Conservation (phyloP, 78 protist species). For the Dictyostelium firmibasis region DNA sequence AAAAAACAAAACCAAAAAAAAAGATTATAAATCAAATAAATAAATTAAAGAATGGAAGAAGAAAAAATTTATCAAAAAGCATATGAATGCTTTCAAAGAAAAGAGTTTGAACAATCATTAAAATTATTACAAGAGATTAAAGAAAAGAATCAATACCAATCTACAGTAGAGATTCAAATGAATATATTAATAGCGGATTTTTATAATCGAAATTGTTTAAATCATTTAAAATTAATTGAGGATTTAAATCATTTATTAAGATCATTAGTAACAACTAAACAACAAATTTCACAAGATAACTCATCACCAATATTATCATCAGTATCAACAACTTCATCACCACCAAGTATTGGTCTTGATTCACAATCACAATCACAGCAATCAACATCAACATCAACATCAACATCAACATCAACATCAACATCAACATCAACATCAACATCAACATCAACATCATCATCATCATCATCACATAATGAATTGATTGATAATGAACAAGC, state of each 20-base stretch:
- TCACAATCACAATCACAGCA: neutral
- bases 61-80: conserved; percentile 4
- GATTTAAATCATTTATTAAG: conserved; percentile 5
- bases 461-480: neutral
- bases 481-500: conserved; percentile 56
- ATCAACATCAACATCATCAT: neutral
- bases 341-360: neutral
- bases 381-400: neutral
- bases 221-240: conserved; percentile 43
- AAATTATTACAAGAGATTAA: conserved; percentile 34
- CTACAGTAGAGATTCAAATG: conserved; percentile 25
- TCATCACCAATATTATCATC: conserved; percentile 13
- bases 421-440: neutral
- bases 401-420: neutral
- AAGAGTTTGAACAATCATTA: conserved; percentile 37
- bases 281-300: neutral
- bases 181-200: conserved; percentile 36
- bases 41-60: neutral
- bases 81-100: conserved; percentile 10
- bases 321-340: neutral
- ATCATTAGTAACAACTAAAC: neutral
- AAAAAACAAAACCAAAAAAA: neutral
- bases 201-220: conserved; percentile 20
- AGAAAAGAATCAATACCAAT: neutral
- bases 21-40: neutral